phyloP scores from a whole-genome alignment of 1,284 basidiomycete genomes.

The Apiotrichum gamsii region DNA sequence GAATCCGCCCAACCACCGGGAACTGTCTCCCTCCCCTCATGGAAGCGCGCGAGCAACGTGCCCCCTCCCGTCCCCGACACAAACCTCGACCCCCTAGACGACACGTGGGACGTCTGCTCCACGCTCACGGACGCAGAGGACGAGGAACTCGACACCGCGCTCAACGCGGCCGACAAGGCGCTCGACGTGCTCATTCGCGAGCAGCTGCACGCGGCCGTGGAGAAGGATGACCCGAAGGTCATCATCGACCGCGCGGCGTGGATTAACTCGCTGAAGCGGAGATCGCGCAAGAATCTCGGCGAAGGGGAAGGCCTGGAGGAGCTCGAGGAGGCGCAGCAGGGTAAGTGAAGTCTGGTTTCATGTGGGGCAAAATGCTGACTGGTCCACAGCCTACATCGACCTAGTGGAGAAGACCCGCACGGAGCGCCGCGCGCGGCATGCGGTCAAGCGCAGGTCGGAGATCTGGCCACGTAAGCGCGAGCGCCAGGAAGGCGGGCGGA shows the following conservation, averaged over 20 bases:
- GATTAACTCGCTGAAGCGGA: not conserved
- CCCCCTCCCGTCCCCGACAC: not conserved
- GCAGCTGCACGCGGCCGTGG: not conserved
- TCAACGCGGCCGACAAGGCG: not conserved
- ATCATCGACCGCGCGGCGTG: not conserved
- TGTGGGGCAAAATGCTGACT: no score
- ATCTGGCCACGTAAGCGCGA: no score
- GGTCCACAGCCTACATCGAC: no score
- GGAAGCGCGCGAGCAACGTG: not conserved
- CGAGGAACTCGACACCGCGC: constrained; percentile 3
- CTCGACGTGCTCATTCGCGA: not conserved
- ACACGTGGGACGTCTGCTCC: not conserved
- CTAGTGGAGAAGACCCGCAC: no score
- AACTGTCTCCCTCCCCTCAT: not conserved
- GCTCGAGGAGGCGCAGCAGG: not conserved
- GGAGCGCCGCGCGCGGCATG: no score
- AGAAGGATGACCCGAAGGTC: not conserved
- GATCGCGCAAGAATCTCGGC: not conserved
- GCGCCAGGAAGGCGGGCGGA: no score
- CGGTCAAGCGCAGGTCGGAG: no score
- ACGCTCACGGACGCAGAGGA: constrained; percentile 7
- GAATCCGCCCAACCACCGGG: not conserved
- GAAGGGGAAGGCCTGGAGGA: not conserved
- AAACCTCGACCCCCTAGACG: not conserved
- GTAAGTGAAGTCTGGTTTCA: no score